These are phyloP conservation scores for Tephrocybe sp. DNA, from an alignment of 768 basidiomycete species.

Conservation along the genomic window DNA sequence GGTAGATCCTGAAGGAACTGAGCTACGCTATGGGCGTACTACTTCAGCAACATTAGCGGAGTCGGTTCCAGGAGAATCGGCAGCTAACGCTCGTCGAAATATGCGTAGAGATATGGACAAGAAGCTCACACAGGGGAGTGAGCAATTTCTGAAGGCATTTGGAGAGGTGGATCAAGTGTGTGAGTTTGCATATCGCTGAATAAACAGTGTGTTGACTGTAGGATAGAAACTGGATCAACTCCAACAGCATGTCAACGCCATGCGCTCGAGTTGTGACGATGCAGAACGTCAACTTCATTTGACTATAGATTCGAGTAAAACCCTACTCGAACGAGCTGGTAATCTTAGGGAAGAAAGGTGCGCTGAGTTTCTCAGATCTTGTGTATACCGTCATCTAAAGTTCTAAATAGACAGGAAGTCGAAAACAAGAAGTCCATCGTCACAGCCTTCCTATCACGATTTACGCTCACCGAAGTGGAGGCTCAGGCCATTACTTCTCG, in stretches of 20 bases:
- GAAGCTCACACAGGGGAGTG: slow-evolving; percentile 78
- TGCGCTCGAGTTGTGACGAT: slow-evolving; percentile 81
- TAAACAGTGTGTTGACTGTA: slow-evolving; percentile 4
- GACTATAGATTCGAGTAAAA: slow-evolving; percentile 75
- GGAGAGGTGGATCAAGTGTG: slow-evolving; percentile 88
- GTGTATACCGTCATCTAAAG: background rate
- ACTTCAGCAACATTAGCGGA: slow-evolving; percentile 25
- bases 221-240: slow-evolving; percentile 80
- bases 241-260: slow-evolving; percentile 71
- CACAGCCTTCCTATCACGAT: slow-evolving; percentile 74
- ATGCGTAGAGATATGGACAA: slow-evolving; percentile 83
- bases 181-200: slow-evolving; percentile 17
- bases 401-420: slow-evolving; percentile 53
- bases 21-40: slow-evolving; percentile 19
- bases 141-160: slow-evolving; percentile 79
- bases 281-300: slow-evolving; percentile 74
- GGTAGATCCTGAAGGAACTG: slow-evolving; percentile 31
- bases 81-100: slow-evolving; percentile 72
- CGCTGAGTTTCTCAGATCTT: slow-evolving; percentile 12
- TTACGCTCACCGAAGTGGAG: slow-evolving; percentile 79
- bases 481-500: slow-evolving; percentile 71
- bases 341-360: slow-evolving; percentile 74
- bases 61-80: slow-evolving; percentile 55
- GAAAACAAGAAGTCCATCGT: slow-evolving; percentile 75
- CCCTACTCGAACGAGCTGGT: slow-evolving; percentile 79